Conservation (phyloP, 1,284 basidiomycete species). For the Meira nashicola region DNA sequence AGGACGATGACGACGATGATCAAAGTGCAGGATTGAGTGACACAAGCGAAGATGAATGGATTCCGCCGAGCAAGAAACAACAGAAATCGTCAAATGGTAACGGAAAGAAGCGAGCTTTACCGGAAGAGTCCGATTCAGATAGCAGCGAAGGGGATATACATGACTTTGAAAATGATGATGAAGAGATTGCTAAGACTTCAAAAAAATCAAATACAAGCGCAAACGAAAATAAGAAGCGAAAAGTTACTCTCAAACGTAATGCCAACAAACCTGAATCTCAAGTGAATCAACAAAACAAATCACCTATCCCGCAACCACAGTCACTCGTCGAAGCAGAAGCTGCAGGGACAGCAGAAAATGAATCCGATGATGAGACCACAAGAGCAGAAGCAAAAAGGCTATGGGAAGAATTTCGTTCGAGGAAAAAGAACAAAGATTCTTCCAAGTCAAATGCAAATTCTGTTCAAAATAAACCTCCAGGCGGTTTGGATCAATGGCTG, state of each 20-base stretch:
- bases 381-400: conserved; percentile 4
- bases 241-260: not conserved
- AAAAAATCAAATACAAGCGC: not conserved
- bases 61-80: conserved; percentile 16
- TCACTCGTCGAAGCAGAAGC: conserved; percentile 2
- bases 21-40: conserved; percentile 3
- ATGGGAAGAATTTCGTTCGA: conserved; percentile 5
- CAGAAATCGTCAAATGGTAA: conserved; percentile 9
- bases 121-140: conserved; percentile 18
- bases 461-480: not conserved
- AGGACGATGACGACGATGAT: not conserved
- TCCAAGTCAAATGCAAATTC: not conserved
- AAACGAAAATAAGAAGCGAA: not conserved
- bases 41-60: conserved; percentile 26
- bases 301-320: not conserved
- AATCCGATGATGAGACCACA: conserved; percentile 8
- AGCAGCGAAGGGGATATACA: not conserved
- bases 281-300: not conserved
- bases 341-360: conserved; percentile 5
- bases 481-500: conserved; percentile 30
- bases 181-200: not conserved
- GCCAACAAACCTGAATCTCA: not conserved
- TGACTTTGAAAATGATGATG: conserved; percentile 5
- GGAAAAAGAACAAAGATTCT: conserved; percentile 6
- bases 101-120: not conserved